Conservation (phyloP, 495 filamentous ascomycete species). For the Cenococcum geophilum region DNA sequence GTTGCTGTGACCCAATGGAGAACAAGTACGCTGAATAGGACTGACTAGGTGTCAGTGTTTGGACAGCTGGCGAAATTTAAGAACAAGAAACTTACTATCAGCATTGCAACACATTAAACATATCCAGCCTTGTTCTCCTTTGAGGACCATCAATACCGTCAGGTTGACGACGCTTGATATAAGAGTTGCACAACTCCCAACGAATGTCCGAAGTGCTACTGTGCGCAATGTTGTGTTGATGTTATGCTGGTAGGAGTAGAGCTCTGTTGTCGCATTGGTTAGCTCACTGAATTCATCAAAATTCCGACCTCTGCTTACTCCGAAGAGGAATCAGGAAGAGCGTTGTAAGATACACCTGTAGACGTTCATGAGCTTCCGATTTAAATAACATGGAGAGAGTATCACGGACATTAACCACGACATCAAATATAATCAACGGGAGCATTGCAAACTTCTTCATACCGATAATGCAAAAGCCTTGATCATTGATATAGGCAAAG, state of each 20-base stretch:
- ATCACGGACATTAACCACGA: constrained; percentile 43
- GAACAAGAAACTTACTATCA: constrained; percentile 37
- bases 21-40: constrained; percentile 48
- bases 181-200: constrained; percentile 46
- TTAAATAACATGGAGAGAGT: not conserved
- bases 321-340: constrained; percentile 47
- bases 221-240: constrained; percentile 38
- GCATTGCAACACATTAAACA: constrained; percentile 53
- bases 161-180: constrained; percentile 49
- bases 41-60: too few relatives aligned
- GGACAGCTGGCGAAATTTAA: too few relatives aligned
- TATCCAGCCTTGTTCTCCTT: constrained; percentile 52
- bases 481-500: constrained; percentile 40
- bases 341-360: constrained; percentile 47
- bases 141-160: constrained; percentile 45
- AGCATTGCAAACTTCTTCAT: constrained; percentile 47
- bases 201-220: constrained; percentile 45
- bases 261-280: constrained; percentile 24
- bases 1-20: constrained; percentile 50
- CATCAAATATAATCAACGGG: constrained; percentile 47
- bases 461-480: constrained; percentile 48
- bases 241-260: constrained; percentile 41
- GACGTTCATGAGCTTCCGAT: constrained; percentile 11
- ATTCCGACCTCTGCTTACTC: constrained; percentile 32
- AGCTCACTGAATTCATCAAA: not conserved